Percentiles rank a stretch among this genome's conserved stretches.
Conservation (phyloP, 495 filamentous ascomycete species). For the Penicillium lagena region DNA sequence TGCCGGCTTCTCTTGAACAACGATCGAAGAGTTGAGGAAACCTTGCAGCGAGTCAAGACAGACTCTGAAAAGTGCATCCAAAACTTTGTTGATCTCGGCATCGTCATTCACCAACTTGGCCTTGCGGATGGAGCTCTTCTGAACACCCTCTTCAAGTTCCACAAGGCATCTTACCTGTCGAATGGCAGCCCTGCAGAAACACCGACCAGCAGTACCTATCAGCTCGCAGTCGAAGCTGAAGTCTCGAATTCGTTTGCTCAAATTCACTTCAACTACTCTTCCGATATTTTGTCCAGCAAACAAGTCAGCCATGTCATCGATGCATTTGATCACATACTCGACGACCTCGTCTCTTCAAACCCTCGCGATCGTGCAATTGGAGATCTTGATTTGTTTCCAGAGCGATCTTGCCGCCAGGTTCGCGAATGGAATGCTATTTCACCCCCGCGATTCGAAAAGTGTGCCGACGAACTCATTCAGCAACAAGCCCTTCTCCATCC, state of each 20-base stretch:
- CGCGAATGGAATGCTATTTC: constrained; percentile 29
- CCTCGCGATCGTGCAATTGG: constrained; percentile 18
- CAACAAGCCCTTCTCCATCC: constrained; percentile 27
- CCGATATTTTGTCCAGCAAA: constrained; percentile 24
- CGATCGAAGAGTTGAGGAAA: constrained; percentile 23
- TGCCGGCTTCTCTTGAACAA: constrained; percentile 32
- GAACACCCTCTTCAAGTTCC: constrained; percentile 45
- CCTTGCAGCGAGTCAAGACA: constrained; percentile 27
- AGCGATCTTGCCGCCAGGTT: constrained; percentile 21
- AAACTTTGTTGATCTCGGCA: constrained; percentile 29
- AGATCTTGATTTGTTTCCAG: constrained; percentile 26
- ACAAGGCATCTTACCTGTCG: constrained; percentile 2
- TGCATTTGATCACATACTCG: constrained; percentile 29
- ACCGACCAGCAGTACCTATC: constrained; percentile 35
- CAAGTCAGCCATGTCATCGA: constrained; percentile 34
- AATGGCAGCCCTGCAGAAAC: constrained; percentile 3
- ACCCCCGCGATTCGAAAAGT: constrained; percentile 28
- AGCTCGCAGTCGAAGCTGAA: constrained; percentile 52
- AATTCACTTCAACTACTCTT: constrained; percentile 35
- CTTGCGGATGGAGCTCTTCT: constrained; percentile 35
- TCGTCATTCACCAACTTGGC: constrained; percentile 33
- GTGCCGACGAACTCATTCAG: constrained; percentile 43
- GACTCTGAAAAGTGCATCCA: constrained; percentile 27
- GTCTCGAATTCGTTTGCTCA: constrained; percentile 29
- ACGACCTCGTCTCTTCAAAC: constrained; percentile 27